A percentile compares a stretch with the other conserved stretches of the same genome.
phyloP scores from a whole-genome alignment of 305 asterid species.

The Solanum aculeatissimum region DNA sequence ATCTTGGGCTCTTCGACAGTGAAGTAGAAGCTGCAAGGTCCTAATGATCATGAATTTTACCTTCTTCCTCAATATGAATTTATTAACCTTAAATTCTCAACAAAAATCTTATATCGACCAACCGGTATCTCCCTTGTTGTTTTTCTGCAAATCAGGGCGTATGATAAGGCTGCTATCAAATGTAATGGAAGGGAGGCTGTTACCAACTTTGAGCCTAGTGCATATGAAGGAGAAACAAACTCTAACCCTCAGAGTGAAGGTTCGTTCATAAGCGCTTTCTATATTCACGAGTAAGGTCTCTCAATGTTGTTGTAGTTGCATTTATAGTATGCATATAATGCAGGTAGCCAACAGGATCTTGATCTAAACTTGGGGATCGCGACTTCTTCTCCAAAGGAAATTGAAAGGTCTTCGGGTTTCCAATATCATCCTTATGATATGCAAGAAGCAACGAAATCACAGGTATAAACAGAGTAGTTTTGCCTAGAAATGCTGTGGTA shows the following conservation, averaged over 20 bases:
- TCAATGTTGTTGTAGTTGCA: not conserved
- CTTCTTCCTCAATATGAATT: slow-evolving; percentile 8
- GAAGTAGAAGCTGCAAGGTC: slow-evolving; percentile 98
- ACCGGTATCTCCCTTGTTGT: slow-evolving; percentile 18
- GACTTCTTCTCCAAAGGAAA: slow-evolving; percentile 28
- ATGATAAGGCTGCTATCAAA: slow-evolving; percentile 69
- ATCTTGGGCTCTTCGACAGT: slow-evolving; percentile 87
- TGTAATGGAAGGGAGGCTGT: slow-evolving; percentile 75
- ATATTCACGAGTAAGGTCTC: not conserved
- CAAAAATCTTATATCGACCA: slow-evolving; percentile 14
- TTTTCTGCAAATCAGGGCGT: slow-evolving; percentile 48
- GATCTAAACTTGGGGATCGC: slow-evolving; percentile 74
- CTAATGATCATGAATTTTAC: slow-evolving; percentile 28
- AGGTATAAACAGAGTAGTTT: slow-evolving; percentile 19
- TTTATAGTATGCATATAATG: not conserved
- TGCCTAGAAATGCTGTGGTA: not conserved
- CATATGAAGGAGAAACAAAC: slow-evolving; percentile 26
- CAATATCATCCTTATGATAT: slow-evolving; percentile 34
- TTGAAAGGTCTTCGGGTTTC: slow-evolving; percentile 16
- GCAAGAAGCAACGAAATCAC: slow-evolving; percentile 22
- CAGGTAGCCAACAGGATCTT: slow-evolving; percentile 43
- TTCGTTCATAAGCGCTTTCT: not conserved
- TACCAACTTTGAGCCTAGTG: slow-evolving; percentile 54
- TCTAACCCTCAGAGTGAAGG: slow-evolving; percentile 24
- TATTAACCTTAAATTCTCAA: slow-evolving; percentile 14